phyloP scores from a whole-genome alignment of 176 grass and related monocot species.

The maize (Zea mays) region Zm-B73-REFERENCE-NAM-5.0 NC_050099.1:175643501-175644000 shows the following conservation, averaged over 20 bases:
- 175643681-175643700: neutral
- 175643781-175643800: slow-evolving; percentile 75
- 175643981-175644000: too few relatives aligned
- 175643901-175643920: slow-evolving; percentile 83
- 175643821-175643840: slow-evolving; percentile 80
- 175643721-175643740: neutral
- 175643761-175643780: slow-evolving; percentile 84
- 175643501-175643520: too few relatives aligned
- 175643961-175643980: fast-evolving
- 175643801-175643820: slow-evolving; percentile 76
- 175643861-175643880: slow-evolving; percentile 81
- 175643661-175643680: neutral
- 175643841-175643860: slow-evolving; percentile 85
- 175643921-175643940: slow-evolving; percentile 40
- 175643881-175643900: slow-evolving; percentile 73
- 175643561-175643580: neutral
- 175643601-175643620: neutral
- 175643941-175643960: neutral
- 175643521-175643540: too few relatives aligned
- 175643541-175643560: neutral
- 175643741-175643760: neutral
- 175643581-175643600: neutral
- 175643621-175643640: slow-evolving; percentile 9
- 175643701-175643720: neutral
- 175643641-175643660: neutral